phyloP scores from a whole-genome alignment of 345 rosid species.

The Eucalyptus virginea region DNA sequence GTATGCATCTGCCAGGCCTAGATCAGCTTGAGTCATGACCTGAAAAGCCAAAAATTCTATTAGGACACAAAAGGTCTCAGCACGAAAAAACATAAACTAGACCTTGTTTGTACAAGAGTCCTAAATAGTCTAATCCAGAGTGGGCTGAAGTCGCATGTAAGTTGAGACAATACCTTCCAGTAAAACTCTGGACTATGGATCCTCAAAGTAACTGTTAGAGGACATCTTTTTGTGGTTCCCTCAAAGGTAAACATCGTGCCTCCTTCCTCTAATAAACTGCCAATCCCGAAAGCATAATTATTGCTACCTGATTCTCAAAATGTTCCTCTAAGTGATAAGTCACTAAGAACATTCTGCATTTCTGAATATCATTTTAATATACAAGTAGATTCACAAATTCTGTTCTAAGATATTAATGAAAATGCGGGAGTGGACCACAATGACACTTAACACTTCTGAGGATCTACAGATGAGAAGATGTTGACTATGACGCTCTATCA shows the following conservation, averaged over 20 bases:
- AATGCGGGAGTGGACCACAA: not conserved
- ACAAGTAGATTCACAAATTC: not conserved
- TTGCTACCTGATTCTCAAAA: not conserved
- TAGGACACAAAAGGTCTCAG: not conserved
- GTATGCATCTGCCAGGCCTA: constrained; percentile 87
- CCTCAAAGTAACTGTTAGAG: constrained; percentile 34
- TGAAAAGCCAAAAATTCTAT: not conserved
- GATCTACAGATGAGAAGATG: not conserved
- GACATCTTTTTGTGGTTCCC: constrained; percentile 32
- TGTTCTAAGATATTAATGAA: not conserved
- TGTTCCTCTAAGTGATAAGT: not conserved
- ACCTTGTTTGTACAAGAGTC: not conserved
- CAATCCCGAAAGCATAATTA: not conserved
- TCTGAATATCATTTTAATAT: not conserved
- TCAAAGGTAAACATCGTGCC: constrained; percentile 34
- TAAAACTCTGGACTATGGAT: constrained; percentile 78
- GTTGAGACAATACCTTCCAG: constrained; percentile 53
- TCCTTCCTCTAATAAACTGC: constrained; percentile 73
- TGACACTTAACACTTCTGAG: not conserved
- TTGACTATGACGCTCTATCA: not conserved
- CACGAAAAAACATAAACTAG: not conserved
- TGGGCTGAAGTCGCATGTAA: not conserved
- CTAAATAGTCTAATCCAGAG: not conserved
- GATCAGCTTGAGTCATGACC: constrained; percentile 89
- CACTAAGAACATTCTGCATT: not conserved